Percentiles rank a stretch among this genome's conserved stretches.
These are phyloP conservation scores for Gossypium herbaceum DNA, from an alignment of 345 rosid genomes.

Conservation along the genomic window DNA sequence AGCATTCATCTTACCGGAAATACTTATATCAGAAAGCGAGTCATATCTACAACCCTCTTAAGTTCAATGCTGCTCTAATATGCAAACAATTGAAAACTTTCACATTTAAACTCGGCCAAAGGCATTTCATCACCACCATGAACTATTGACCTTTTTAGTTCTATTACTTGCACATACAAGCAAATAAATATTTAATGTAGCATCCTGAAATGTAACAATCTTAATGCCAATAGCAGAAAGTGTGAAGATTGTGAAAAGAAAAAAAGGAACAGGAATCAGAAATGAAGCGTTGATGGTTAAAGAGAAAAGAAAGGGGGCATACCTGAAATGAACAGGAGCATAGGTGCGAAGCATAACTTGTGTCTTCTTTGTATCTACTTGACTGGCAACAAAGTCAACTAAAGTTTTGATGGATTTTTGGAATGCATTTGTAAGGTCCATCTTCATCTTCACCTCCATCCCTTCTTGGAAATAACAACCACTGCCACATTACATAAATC, in stretches of 20 bases:
- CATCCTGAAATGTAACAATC: background rate
- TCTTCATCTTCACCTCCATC: conserved; percentile 42
- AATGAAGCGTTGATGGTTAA: background rate
- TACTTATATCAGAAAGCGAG: background rate
- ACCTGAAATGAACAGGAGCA: conserved; percentile 77
- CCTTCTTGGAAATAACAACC: conserved; percentile 62
- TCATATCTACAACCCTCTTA: background rate
- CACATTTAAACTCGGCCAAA: background rate
- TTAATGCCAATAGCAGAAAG: background rate
- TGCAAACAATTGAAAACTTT: background rate
- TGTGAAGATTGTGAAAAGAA: background rate
- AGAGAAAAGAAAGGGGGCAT: background rate
- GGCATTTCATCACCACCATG: conserved; percentile 34
- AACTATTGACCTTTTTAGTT: conserved; percentile 43
- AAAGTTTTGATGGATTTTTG: conserved; percentile 44
- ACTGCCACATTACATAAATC: conserved; percentile 27
- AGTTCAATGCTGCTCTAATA: background rate
- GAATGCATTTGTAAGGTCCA: conserved; percentile 48
- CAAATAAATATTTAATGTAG: too few relatives aligned
- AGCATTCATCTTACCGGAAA: background rate
- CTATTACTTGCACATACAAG: background rate
- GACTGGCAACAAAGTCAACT: conserved; percentile 36
- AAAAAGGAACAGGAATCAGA: background rate
- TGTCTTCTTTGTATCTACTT: conserved; percentile 44
- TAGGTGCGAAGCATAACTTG: conserved; percentile 57